These are phyloP conservation scores for Nepenthes alata DNA, from an alignment of 179 eudicot species.

Conservation along the genomic window DNA sequence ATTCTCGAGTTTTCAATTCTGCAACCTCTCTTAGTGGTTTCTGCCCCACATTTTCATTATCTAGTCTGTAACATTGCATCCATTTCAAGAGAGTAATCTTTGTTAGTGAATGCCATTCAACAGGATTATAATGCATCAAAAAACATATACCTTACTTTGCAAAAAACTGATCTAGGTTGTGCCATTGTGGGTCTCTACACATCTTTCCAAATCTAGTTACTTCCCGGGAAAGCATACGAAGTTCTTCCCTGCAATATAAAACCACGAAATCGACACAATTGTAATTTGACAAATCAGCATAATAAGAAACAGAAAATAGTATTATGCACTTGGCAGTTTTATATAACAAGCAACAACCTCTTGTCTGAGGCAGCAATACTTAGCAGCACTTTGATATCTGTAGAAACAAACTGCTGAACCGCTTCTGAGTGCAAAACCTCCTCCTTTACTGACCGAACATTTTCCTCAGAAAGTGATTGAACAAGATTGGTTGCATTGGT, in stretches of 20 bases:
- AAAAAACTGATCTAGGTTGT: slow-evolving; percentile 64
- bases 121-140: slow-evolving; percentile 1
- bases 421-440: slow-evolving; percentile 47
- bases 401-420: slow-evolving; percentile 42
- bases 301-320: too few species aligned
- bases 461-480: slow-evolving; percentile 55
- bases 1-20: slow-evolving; percentile 57
- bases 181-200: slow-evolving; percentile 97
- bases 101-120: slow-evolving; percentile 7
- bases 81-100: slow-evolving; percentile 4
- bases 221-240: slow-evolving; percentile 62
- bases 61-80: slow-evolving; percentile 44
- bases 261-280: too few species aligned
- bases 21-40: slow-evolving; percentile 51
- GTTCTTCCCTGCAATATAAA: slow-evolving; percentile 49
- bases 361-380: slow-evolving; percentile 59
- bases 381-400: slow-evolving; percentile 42
- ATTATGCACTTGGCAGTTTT: too few species aligned
- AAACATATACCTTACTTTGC: slow-evolving; percentile 46
- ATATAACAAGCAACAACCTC: slow-evolving; percentile 19
- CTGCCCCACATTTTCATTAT: slow-evolving; percentile 31
- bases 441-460: slow-evolving; percentile 34
- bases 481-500: slow-evolving; percentile 47
- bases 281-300: too few species aligned
- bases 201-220: slow-evolving; percentile 77